Base-by-base conservation (phyloP, 1,139 yeast genomes). In the Blastobotrys arbuscula region DNA sequence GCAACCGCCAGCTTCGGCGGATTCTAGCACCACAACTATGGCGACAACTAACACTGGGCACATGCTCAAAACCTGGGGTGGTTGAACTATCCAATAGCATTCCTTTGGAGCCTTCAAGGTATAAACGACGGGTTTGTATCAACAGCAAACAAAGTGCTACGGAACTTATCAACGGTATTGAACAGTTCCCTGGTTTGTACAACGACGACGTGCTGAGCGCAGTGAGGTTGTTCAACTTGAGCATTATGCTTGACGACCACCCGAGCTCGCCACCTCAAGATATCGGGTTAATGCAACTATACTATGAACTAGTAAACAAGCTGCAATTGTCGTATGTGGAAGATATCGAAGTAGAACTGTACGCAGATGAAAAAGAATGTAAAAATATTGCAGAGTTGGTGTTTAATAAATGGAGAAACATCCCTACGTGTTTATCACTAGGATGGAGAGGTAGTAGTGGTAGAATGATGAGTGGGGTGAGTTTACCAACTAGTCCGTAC, bases 301-400 rank as follows among this genome's bases (percentile, higher is more conserved):
- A 43, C 35, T 24, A 24, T 26, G 20, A 20, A 5, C 18, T 43
- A 40, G 3, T 36, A 9, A 8, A 36, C 8, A 9, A 24, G 19
- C 26, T 43, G 26, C 30, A 24, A n/a, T 28, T 43, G 12, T 13
- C 18, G 1, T 10, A 18, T 4, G 15, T 43, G 34, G 46, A 43
- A 35, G 46, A 43, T 24, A 43, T 43, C 18, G 46, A 36, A 24
- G n/a, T 43, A 8, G 46, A 43, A 15, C 13, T 43, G 36, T 43
- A 43, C n/a, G 46, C 46, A 26, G 46, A 43, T 36, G 46, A 43
- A 23, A 18, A 35, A 26, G 46, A 26, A 8, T 43, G 46, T 31
- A n/a, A 24, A 10, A 18, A 16, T 4, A 36, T 43, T 13, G 15
- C 36, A 6, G 46, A 43, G 40, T 15, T 36, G 40, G 39, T 36